phyloP scores from a whole-genome alignment of 176 grass and related monocot genomes.

The Aegilops umbellulata region DNA sequence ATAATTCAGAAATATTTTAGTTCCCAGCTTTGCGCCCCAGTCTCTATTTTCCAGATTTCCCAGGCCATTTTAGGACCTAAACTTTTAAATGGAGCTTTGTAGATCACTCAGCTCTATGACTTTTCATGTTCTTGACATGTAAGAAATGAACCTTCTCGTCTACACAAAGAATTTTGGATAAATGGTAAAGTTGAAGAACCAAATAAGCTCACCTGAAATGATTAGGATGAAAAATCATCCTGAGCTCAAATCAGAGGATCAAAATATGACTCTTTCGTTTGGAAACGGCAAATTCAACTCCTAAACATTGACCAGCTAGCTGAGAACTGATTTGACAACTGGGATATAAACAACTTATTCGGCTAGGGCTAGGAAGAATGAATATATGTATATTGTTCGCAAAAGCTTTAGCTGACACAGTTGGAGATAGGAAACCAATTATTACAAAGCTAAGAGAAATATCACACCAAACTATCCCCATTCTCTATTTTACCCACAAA shows the following conservation, averaged over 20 bases:
- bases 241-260: not conserved
- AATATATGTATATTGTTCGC: not conserved
- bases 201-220: not conserved
- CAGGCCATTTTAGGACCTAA: not conserved
- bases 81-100: not conserved
- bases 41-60: not conserved
- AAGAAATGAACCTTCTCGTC: not conserved
- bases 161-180: not conserved
- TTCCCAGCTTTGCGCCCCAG: not conserved
- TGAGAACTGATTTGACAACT: slow-evolving; percentile 1
- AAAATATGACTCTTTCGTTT: not conserved
- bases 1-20: not conserved
- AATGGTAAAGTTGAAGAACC: not conserved
- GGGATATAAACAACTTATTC: not conserved
- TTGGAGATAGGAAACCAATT: not conserved
- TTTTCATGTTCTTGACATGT: not conserved
- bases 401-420: not conserved
- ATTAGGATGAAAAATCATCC: not conserved
- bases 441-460: slow-evolving; percentile 14
- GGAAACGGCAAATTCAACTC: not conserved
- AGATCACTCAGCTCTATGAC: not conserved
- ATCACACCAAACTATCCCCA: not conserved
- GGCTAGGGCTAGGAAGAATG: not conserved
- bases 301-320: not conserved
- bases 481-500: not conserved